These are phyloP conservation scores for Kwoniella dendrophila DNA, from an alignment of 768 basidiomycete species.

Conservation along the genomic window DNA sequence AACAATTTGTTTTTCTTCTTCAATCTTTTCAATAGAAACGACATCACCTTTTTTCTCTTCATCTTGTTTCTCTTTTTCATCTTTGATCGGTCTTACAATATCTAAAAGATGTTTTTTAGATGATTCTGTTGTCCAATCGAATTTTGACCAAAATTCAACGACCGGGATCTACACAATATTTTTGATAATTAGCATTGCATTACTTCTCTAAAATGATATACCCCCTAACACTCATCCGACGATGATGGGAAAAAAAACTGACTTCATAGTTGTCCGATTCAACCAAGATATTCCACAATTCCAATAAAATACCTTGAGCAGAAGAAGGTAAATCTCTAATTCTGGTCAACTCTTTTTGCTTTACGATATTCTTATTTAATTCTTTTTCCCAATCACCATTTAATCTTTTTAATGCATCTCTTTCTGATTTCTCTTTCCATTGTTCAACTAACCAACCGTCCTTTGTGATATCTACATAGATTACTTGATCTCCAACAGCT, in stretches of 20 bases:
- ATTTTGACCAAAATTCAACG: slow-evolving; percentile 43
- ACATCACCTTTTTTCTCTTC: background rate
- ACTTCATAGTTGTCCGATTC: slow-evolving; percentile 38
- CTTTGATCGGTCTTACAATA: background rate
- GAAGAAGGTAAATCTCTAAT: slow-evolving; percentile 29
- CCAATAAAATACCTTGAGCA: slow-evolving; percentile 33
- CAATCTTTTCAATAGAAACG: background rate
- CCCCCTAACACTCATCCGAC: background rate
- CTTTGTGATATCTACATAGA: slow-evolving; percentile 47
- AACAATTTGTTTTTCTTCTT: background rate
- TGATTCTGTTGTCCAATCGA: slow-evolving; percentile 43
- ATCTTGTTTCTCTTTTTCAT: background rate
- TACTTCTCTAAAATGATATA: background rate
- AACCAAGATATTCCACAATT: slow-evolving; percentile 47
- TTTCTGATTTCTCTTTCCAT: slow-evolving; percentile 39
- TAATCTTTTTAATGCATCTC: slow-evolving; percentile 42
- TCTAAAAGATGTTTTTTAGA: slow-evolving; percentile 27
- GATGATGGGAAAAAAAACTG: slow-evolving; percentile 24
- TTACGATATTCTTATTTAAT: slow-evolving; percentile 29
- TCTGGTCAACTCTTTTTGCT: slow-evolving; percentile 7
- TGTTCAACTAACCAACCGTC: slow-evolving; percentile 50
- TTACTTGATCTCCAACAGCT: slow-evolving; percentile 29
- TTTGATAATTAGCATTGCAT: background rate
- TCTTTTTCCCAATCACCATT: slow-evolving; percentile 34
- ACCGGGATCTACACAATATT: slow-evolving; percentile 27